Percentiles rank a stretch among this genome's conserved stretches.
Conservation (phyloP, 148 eudicot genomes). For the Rhododendron ferrugineum region DNA sequence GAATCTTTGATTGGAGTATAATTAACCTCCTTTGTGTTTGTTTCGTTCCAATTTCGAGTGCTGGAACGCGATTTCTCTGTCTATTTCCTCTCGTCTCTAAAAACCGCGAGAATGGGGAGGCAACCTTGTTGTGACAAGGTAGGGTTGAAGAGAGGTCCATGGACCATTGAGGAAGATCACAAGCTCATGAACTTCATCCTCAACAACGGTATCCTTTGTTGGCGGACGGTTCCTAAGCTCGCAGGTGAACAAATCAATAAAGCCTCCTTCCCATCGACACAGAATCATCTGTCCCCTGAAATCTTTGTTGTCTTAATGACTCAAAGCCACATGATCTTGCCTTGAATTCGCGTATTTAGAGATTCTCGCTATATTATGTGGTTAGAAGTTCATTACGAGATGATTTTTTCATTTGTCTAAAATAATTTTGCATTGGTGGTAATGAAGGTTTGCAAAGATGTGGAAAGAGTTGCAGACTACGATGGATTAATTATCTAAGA, state of each 20-base stretch:
- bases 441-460: slow-evolving; percentile 63
- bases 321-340: too few relatives aligned
- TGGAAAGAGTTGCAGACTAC: slow-evolving; percentile 76
- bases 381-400: neutral
- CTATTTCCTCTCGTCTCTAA: neutral
- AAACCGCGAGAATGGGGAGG: slow-evolving; percentile 51
- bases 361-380: neutral
- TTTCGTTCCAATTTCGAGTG: neutral
- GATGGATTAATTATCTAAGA: slow-evolving; percentile 80
- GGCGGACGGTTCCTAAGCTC: slow-evolving; percentile 69
- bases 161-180: slow-evolving; percentile 78
- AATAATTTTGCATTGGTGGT: neutral
- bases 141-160: slow-evolving; percentile 81
- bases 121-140: slow-evolving; percentile 73
- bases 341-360: too few relatives aligned
- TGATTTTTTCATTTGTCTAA: too few relatives aligned
- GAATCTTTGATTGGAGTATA: slow-evolving; percentile 43
- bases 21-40: neutral
- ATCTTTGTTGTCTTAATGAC: neutral
- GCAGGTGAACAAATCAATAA: slow-evolving; percentile 39
- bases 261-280: neutral
- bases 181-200: slow-evolving; percentile 60
- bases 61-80: neutral
- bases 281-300: neutral
- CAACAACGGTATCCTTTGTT: slow-evolving; percentile 61